Evolutionary conservation across 345 rosid species (phyloP), one percentile per base, ranked within the genome.

Genomic region (Citrus sinensis): DNA sequence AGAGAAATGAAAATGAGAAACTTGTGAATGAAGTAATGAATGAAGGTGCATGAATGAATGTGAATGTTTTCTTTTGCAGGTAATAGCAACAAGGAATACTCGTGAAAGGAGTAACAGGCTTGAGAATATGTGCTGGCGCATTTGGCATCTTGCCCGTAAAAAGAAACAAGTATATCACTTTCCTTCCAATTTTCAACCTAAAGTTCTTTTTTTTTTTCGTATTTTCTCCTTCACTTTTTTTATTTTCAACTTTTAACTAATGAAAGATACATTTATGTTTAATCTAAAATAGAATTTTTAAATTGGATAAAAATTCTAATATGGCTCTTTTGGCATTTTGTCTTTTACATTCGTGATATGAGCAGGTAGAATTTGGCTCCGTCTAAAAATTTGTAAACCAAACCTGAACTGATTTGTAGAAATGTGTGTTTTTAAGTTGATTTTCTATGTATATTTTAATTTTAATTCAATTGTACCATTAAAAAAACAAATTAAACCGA

Each of bases 41-140:
- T 39, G 37, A 22, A 4, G 51, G 24, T 56, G 81, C 2, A 7
- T 49, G 79, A 25, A 58, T 83, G 81, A 78, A 71, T 76, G 73
- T 74, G 78, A 46, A 46, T 46, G 51, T 46, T 58, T 76, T 63
- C 83, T 73, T 69, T 78, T 70, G 85, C 90, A 92, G 98, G 97
- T 90, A 49, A 92, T 89, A 82, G 97, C 98, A 71, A 94, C 97
- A 72, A 93, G 98, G 89, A 94, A 92, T 81, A 87, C 94, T 73
- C 97, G 93, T 80, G 97, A 91, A 56, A 87, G 97, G 30, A 94
- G 90, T 69, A 94, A 92, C 85, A 87, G 97, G 84, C 94, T 92
- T 39, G 98, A 94, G 87, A 94, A 93, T 74, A 88, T 94, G 89
- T 93, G 97, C 90, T 94, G 98, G 98, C 89, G 97, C 9, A 93